phyloP scores from a whole-genome alignment of 2,329 filamentous ascomycete genomes.

The Colletotrichum destructivum region DNA sequence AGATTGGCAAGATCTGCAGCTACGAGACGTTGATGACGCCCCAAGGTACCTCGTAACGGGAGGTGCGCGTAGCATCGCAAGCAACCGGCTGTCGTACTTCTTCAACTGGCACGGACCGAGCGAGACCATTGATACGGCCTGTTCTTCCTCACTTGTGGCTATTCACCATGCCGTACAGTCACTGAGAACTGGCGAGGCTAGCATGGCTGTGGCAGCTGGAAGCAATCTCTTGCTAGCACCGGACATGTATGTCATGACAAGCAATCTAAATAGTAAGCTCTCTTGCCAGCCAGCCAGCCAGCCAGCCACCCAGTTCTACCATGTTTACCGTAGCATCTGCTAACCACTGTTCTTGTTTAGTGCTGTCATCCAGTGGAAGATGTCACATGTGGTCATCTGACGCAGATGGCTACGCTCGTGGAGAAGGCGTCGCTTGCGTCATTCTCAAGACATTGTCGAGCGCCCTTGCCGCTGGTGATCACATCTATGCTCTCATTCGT shows the following conservation, averaged over 20 bases:
- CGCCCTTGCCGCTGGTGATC: slow-evolving; percentile 55
- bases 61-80: slow-evolving; percentile 51
- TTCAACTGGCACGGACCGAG: slow-evolving; percentile 57
- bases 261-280: slow-evolving; percentile 38
- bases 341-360: not conserved
- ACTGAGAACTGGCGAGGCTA: slow-evolving; percentile 51
- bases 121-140: slow-evolving; percentile 62
- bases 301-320: too few species aligned
- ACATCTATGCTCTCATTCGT: slow-evolving; percentile 46
- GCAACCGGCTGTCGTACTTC: slow-evolving; percentile 58
- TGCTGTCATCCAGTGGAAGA: slow-evolving; percentile 55
- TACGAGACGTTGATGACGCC: slow-evolving; percentile 45
- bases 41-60: slow-evolving; percentile 51
- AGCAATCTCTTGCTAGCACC: slow-evolving; percentile 45
- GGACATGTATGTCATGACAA: slow-evolving; percentile 20
- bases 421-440: slow-evolving; percentile 64
- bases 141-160: slow-evolving; percentile 58
- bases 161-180: slow-evolving; percentile 58
- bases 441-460: slow-evolving; percentile 62
- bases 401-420: slow-evolving; percentile 67
- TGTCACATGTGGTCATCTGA: slow-evolving; percentile 58
- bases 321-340: too few species aligned
- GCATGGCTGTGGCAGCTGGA: slow-evolving; percentile 49
- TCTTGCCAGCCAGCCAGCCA: too few species aligned
- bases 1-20: slow-evolving; percentile 49